phyloP scores from a whole-genome alignment of 108 stramenopile genomes.

The Cylindrotheca fusiformis region DNA sequence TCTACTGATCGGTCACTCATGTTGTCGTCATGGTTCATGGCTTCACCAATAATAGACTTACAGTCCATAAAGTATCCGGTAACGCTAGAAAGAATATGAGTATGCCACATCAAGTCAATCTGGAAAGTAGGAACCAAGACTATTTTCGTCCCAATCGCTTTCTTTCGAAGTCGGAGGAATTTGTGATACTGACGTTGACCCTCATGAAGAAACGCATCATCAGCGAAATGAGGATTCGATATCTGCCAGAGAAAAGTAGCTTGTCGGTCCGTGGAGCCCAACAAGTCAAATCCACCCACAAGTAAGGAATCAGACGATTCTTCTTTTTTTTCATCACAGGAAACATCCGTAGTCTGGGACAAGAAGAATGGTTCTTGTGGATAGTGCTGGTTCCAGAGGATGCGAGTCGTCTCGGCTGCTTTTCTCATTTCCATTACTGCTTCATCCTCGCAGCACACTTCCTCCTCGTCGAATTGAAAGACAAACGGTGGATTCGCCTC shows the following conservation, averaged over 20 bases:
- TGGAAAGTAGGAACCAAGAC: conserved; percentile 52
- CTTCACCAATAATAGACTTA: conserved; percentile 23
- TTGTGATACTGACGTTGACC: conserved; percentile 28
- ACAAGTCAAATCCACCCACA: conserved; percentile 40
- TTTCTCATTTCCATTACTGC: neutral
- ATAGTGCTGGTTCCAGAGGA: conserved; percentile 9
- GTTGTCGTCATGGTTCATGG: conserved; percentile 58
- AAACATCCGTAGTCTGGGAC: neutral
- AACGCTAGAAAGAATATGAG: conserved; percentile 38
- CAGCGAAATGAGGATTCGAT: conserved; percentile 24
- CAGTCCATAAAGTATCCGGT: conserved; percentile 40
- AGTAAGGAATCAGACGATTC: neutral
- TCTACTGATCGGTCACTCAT: conserved; percentile 50
- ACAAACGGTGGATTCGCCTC: conserved; percentile 1
- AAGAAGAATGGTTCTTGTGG: conserved; percentile 8
- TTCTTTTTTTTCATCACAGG: neutral
- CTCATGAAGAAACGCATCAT: conserved; percentile 34
- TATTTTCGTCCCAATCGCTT: neutral
- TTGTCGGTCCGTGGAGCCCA: conserved; percentile 37
- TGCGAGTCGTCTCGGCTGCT: neutral
- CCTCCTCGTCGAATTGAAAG: neutral
- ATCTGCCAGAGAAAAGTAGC: conserved; percentile 53
- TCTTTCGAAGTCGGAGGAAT: conserved; percentile 29
- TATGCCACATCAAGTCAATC: conserved; percentile 63
- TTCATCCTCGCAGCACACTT: neutral